Conservation (phyloP, 2,329 filamentous ascomycete genomes). For the Verticillium nubilum region DNA sequence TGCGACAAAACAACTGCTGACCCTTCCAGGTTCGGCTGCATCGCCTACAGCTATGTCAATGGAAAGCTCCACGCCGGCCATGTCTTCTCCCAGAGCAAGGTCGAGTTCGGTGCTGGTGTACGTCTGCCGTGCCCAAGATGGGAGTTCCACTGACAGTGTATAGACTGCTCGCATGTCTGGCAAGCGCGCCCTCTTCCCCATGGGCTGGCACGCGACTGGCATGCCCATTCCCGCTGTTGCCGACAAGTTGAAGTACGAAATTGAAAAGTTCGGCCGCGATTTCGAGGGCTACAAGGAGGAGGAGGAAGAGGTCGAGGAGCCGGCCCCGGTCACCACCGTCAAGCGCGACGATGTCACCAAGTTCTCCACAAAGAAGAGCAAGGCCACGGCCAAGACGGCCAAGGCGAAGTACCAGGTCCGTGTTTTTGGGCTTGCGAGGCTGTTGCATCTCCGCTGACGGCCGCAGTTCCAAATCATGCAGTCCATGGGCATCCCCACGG, state of each 20-base stretch:
- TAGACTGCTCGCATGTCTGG: conserved; percentile 72
- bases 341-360: conserved; percentile 82
- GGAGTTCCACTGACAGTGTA: not conserved
- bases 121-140: not conserved
- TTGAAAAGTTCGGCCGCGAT: conserved; percentile 80
- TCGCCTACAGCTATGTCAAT: conserved; percentile 67
- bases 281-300: conserved; percentile 74
- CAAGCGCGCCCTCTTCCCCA: conserved; percentile 79
- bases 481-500: conserved; percentile 76
- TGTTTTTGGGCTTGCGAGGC: conserved; percentile 33
- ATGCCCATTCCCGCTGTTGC: conserved; percentile 98
- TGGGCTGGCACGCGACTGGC: conserved; percentile 93
- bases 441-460: not conserved
- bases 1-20: not conserved
- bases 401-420: conserved; percentile 93
- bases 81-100: conserved; percentile 85
- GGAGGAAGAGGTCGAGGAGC: conserved; percentile 24
- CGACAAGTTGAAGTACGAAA: conserved; percentile 88
- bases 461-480: conserved; percentile 87
- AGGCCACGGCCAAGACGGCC: conserved; percentile 81
- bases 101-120: conserved; percentile 86
- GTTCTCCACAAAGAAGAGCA: conserved; percentile 88
- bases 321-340: conserved; percentile 45
- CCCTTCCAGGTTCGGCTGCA: conserved; percentile 24
- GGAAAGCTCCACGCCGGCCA: conserved; percentile 87